Base-by-base conservation (phyloP, 1,284 basidiomycete species). In the Apiotrichum akiyoshidainum region DNA sequence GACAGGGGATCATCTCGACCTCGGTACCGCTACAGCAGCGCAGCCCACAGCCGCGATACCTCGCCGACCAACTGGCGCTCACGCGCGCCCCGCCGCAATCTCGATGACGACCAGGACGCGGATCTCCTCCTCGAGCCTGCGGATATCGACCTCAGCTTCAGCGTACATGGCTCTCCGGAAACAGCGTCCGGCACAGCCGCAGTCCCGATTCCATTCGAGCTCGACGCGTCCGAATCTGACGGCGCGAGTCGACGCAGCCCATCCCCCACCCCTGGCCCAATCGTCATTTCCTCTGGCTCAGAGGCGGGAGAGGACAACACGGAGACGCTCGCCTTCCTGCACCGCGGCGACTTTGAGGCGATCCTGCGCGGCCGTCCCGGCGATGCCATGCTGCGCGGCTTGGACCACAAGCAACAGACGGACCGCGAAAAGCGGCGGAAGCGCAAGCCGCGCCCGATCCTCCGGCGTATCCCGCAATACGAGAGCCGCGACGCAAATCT, bases 311-410 rank as follows among this genome's bases (percentile, higher is more conserved):
- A 76, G 46, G 70, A 75, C 54, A 70, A 72, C 53, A 55, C 65
- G 19, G 58, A 52, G 50, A 52, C 50, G 2, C 63, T 76, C 4
- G 72, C 68, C 12, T 59, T 68, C 22, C 60, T 76, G 9, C 71
- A 72, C 52, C 61, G 68, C 14, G 74, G 73, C 4, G 74, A 75
- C 53, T 76, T 74, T 47, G 74, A 75, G 44, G 62, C 67, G 1
- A 68, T 76, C 45, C 62, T 74, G 0, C 65, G 63, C 13, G 70
- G 70, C 2, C 45, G 58, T 7, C 14, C 42, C 7, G 31, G 35
- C 5, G 26, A 26, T 4, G 46, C 48, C 10, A 35, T 33, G 11
- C 10, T 50, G 12, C 48, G 48, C 5, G 9, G 21, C 6, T 17
- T 37, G 19, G 41, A 44, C 49, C 48, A 26, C 34, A 46, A 54